Percentiles rank a stretch among this genome's conserved stretches.
Evolutionary conservation across 169 alveolate species (phyloP).

Genomic region (Eimeria acervulina): DNA sequence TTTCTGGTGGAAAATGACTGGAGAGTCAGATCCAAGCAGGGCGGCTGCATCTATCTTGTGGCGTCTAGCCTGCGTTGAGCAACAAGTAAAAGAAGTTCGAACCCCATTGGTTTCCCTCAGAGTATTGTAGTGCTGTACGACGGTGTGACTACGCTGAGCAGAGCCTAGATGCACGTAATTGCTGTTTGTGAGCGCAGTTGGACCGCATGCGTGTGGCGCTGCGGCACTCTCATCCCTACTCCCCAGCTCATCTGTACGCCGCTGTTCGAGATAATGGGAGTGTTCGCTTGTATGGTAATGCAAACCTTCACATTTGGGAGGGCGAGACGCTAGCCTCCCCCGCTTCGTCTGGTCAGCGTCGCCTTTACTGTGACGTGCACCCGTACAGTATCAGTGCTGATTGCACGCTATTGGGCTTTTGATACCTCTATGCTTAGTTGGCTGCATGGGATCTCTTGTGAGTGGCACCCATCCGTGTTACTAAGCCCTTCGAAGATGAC

Average conservation of each 20-base stretch:
- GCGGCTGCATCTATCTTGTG: slow-evolving; percentile 64
- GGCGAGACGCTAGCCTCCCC: neutral
- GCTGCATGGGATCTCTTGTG: neutral
- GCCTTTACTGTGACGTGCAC: neutral
- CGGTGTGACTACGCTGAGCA: neutral
- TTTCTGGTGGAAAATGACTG: slow-evolving; percentile 21
- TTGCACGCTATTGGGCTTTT: neutral
- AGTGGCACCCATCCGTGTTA: neutral
- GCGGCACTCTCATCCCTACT: slow-evolving; percentile 66
- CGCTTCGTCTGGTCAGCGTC: slow-evolving; percentile 10
- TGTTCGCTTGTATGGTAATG: slow-evolving; percentile 76
- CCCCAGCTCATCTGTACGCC: slow-evolving; percentile 78
- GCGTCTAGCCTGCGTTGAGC: slow-evolving; percentile 66
- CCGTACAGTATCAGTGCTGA: neutral
- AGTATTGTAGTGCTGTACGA: neutral
- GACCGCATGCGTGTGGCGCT: slow-evolving; percentile 75
- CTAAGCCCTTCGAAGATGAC: neutral
- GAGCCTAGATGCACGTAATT: neutral
- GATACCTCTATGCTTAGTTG: neutral
- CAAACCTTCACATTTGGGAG: slow-evolving; percentile 28
- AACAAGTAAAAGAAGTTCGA: neutral
- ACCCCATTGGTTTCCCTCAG: neutral
- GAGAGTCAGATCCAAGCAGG: slow-evolving; percentile 29
- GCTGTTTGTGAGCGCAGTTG: slow-evolving; percentile 59
- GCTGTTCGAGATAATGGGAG: slow-evolving; percentile 66